Percentiles rank a stretch among this genome's conserved stretches.
Evolutionary conservation across 306 rosid genomes (phyloP).

Genomic region (Abrus precatorius): DNA sequence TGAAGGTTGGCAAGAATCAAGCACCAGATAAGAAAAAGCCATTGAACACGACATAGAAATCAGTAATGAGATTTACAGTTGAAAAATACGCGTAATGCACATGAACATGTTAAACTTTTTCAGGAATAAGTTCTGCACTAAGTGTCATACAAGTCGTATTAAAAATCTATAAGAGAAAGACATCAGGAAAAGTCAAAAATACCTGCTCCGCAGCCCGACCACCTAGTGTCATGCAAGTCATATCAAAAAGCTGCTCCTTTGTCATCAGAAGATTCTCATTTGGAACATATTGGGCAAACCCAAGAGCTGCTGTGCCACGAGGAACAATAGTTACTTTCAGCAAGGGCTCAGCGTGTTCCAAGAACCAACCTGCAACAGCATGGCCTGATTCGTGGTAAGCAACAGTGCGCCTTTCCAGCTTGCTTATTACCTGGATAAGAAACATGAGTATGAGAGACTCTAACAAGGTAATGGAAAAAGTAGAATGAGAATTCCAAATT

Average conservation of each 20-base stretch:
- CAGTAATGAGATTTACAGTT: not conserved
- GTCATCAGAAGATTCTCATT: slow-evolving; percentile 95
- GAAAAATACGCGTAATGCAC: slow-evolving; percentile 7
- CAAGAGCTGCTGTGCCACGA: slow-evolving; percentile 96
- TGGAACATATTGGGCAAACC: slow-evolving; percentile 96
- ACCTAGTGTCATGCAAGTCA: slow-evolving; percentile 97
- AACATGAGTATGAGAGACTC: slow-evolving; percentile 35
- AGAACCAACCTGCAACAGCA: slow-evolving; percentile 97
- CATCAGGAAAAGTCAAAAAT: slow-evolving; percentile 3
- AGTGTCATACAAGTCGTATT: too few relatives aligned
- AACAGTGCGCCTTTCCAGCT: slow-evolving; percentile 90
- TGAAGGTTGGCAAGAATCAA: slow-evolving; percentile 19
- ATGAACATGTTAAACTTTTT: slow-evolving; percentile 1
- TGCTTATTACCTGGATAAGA: slow-evolving; percentile 84
- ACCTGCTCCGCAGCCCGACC: slow-evolving; percentile 99
- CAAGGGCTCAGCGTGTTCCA: slow-evolving; percentile 87
- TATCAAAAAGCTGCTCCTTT: slow-evolving; percentile 93
- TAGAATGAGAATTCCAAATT: not conserved
- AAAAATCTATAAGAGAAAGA: not conserved
- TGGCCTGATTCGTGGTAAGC: slow-evolving; percentile 99
- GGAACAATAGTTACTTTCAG: slow-evolving; percentile 95
- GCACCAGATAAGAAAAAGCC: not conserved
- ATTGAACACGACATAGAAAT: not conserved
- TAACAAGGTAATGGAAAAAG: slow-evolving; percentile 6
- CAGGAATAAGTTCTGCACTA: not conserved